Percentiles rank a stretch among this genome's conserved stretches.
Conservation (phyloP, 2,329 filamentous ascomycete genomes). For the Rhynchosporium graminicola region DNA sequence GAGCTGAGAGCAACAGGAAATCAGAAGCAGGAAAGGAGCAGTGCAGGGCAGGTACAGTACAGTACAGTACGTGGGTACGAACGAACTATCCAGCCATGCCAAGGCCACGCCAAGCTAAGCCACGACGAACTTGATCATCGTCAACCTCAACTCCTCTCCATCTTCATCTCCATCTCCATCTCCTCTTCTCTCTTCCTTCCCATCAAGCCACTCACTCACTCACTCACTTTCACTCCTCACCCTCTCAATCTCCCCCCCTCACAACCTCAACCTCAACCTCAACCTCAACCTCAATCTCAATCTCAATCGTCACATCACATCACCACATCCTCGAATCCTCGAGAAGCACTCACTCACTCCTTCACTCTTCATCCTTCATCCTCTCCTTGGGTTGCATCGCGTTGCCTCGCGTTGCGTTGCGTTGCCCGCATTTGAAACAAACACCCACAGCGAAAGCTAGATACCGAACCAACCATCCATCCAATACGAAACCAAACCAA, state of each 20-base stretch:
- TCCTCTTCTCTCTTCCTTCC: background rate
- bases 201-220: too few relatives aligned
- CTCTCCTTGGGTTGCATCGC: constrained; percentile 31
- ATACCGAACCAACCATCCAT: background rate
- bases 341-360: constrained; percentile 34
- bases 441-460: background rate
- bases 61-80: background rate
- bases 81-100: background rate
- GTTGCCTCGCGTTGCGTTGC: too few relatives aligned
- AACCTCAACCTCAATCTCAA: too few relatives aligned
- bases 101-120: background rate
- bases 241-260: too few relatives aligned
- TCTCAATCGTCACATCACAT: constrained; percentile 13
- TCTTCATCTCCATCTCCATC: constrained; percentile 24
- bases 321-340: constrained; percentile 42
- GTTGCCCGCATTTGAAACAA: constrained; percentile 33
- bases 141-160: constrained; percentile 26
- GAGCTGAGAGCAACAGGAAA: too few relatives aligned
- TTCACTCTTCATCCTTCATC: constrained; percentile 32
- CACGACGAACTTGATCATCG: constrained; percentile 26
- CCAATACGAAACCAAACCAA: background rate
- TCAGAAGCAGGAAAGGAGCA: too few relatives aligned
- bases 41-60: background rate
- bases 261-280: too few relatives aligned
- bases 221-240: too few relatives aligned